Evolutionary conservation across 1,284 basidiomycete genomes (phyloP), one percentile per base, ranked within the genome.

Genomic region (Malassezia furfur): DNA sequence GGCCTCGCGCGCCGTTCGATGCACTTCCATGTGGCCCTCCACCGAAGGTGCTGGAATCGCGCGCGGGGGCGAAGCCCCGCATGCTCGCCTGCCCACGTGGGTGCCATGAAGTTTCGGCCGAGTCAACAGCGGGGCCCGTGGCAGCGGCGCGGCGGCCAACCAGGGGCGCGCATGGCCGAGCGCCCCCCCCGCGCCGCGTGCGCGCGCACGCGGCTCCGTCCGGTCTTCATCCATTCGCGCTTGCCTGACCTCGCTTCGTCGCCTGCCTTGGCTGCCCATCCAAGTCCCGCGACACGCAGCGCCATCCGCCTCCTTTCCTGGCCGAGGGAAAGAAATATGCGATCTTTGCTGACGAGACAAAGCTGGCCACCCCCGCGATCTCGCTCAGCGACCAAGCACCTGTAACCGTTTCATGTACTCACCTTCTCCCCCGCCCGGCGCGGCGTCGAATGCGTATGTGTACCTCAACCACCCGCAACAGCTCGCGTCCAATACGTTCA

Each of bases 41-140:
- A 52, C 43, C 50, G 55, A 57, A 57, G 19, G 44, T 57, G 55
- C 44, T 52, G 46, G 55, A 57, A 57, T 21, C 6, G 17, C n/a
- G 17, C 7, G 19, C 4, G 21, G 37, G 21, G 37, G 25, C 4
- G 4, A 7, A 7, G 4, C 32, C 6, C 32, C 32, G 14, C 32
- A 34, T 12, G 32, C 2, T 2, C 14, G 11, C 14, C 11, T 12
- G 6, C 32, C 25, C 25, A 34, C 32, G 32, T 34, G 32, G 32
- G 9, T 4, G 32, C 25, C 25, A 34, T 34, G 32, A 8, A 12
- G 2, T 12, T 31, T 44, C 41, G 41, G 41, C 41, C 41, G 41
- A 44, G 5, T 28, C 25, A 7, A 28, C 25, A 28, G 25, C 25
- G 25, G 25, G 25, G 25, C 25, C 25, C 25, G 25, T 28, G 25